phyloP scores from a whole-genome alignment of 2,329 filamentous ascomycete species.

The Botryosphaeria agaves region DNA sequence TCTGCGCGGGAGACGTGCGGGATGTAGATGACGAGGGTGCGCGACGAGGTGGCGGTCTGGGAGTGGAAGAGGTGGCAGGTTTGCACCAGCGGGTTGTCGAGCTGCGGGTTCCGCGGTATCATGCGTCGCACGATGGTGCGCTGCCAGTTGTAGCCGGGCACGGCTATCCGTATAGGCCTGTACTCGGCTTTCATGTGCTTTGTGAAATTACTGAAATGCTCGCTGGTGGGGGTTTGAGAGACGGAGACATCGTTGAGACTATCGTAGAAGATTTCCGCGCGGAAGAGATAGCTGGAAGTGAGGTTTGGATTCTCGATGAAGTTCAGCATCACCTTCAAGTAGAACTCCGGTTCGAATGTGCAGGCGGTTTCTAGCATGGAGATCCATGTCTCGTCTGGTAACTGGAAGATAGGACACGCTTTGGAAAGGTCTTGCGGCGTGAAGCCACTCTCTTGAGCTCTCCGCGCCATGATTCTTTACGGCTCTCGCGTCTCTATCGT shows the following conservation, averaged over 20 bases:
- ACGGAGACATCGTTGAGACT: constrained; percentile 20
- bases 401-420: constrained; percentile 5
- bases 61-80: constrained; percentile 56
- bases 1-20: constrained; percentile 48
- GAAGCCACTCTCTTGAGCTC: constrained; percentile 8
- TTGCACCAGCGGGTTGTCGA: constrained; percentile 63
- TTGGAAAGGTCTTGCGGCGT: constrained; percentile 12
- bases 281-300: constrained; percentile 60
- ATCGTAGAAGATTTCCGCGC: constrained; percentile 56
- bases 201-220: constrained; percentile 24
- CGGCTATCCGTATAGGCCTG: constrained; percentile 5
- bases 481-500: too few relatives aligned
- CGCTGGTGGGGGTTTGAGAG: constrained; percentile 11
- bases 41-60: constrained; percentile 14
- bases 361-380: constrained; percentile 29
- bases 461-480: too few relatives aligned
- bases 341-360: constrained; percentile 44
- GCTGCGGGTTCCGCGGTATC: constrained; percentile 62
- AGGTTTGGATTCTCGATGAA: constrained; percentile 65
- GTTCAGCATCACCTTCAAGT: constrained; percentile 52
- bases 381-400: constrained; percentile 12
- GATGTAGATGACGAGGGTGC: constrained; percentile 54
- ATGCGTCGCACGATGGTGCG: constrained; percentile 58
- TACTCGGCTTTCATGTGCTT: constrained; percentile 30
- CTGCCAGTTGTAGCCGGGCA: constrained; percentile 24